phyloP scores from a whole-genome alignment of 1,139 yeast genomes.

The Yarrowia galli region DNA sequence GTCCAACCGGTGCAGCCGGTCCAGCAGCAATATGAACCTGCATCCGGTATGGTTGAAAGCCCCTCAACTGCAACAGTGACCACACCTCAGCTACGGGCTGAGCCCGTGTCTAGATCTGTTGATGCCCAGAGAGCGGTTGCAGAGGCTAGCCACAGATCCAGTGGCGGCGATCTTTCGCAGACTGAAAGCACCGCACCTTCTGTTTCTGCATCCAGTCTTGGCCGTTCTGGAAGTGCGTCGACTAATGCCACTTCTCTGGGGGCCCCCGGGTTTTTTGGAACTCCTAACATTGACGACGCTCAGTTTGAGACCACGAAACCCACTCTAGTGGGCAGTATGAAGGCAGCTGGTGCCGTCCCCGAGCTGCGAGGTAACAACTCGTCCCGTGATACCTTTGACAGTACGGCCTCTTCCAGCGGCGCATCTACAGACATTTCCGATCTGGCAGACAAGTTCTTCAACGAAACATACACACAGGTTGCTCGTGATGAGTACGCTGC shows the following conservation, averaged over 20 bases:
- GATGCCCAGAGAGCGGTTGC: slow-evolving; percentile 1
- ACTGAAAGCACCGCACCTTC: not conserved
- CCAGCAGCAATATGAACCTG: not conserved
- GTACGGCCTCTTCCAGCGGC: not conserved
- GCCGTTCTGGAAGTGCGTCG: slow-evolving; percentile 11
- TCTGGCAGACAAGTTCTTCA: slow-evolving; percentile 45
- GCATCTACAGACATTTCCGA: not conserved
- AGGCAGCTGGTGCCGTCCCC: slow-evolving; percentile 11
- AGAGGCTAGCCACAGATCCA: not conserved
- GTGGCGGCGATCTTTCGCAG: slow-evolving; percentile 4
- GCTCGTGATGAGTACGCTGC: slow-evolving; percentile 48
- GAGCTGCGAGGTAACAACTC: not conserved
- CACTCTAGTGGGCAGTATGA: not conserved
- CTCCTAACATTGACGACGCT: slow-evolving; percentile 12
- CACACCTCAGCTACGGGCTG: not conserved
- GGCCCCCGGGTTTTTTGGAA: slow-evolving; percentile 10
- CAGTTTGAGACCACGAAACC: slow-evolving; percentile 15
- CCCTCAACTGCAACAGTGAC: not conserved
- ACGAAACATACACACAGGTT: slow-evolving; percentile 44
- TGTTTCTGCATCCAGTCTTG: not conserved
- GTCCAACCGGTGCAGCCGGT: no score
- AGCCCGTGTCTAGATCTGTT: not conserved
- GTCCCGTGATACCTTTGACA: slow-evolving; percentile 2
- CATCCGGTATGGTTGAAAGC: not conserved
- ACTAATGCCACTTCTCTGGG: slow-evolving; percentile 18